These are phyloP conservation scores for Grifola frondosa DNA, from an alignment of 1,284 basidiomycete species.

Conservation along the genomic window DNA sequence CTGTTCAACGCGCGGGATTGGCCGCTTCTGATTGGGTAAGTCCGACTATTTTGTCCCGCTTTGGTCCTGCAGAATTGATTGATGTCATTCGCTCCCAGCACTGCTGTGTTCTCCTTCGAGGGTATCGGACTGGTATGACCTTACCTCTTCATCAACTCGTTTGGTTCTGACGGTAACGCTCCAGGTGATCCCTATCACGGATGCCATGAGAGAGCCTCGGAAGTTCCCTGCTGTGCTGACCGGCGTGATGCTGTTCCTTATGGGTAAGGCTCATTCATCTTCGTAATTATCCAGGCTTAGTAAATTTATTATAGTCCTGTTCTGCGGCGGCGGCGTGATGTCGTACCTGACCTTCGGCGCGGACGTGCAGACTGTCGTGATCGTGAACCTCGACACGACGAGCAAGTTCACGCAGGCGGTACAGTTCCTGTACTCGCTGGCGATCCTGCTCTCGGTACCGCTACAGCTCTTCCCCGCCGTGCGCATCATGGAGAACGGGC, in stretches of 20 bases:
- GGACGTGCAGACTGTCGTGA: conserved; percentile 89
- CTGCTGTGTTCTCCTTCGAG: conserved; percentile 98
- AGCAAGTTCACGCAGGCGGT: conserved; percentile 90
- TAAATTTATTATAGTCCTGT: conserved; percentile 56
- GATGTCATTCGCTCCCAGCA: conserved; percentile 45
- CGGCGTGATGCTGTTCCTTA: conserved; percentile 86
- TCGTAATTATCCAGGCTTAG: conserved; percentile 5
- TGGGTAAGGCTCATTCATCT: conserved; percentile 45
- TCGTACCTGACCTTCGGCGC: conserved; percentile 90
- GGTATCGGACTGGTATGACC: conserved; percentile 87
- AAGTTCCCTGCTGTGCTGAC: conserved; percentile 90
- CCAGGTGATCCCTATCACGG: conserved; percentile 91
- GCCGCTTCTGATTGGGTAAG: conserved; percentile 88
- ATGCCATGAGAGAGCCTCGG: conserved; percentile 92
- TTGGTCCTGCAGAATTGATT: background rate
- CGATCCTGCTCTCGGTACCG: conserved; percentile 92
- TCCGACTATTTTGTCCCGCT: conserved; percentile 13
- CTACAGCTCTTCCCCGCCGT: conserved; percentile 97
- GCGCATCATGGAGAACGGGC: conserved; percentile 93
- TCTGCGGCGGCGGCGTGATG: conserved; percentile 87
- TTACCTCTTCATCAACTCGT: background rate
- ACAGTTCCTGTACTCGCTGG: conserved; percentile 87
- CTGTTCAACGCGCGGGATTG: conserved; percentile 90
- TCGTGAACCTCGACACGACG: conserved; percentile 88
- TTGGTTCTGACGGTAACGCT: conserved; percentile 2